Base-by-base conservation (phyloP, 139 green algal species). In the Chlamydomonas incerta region DNA sequence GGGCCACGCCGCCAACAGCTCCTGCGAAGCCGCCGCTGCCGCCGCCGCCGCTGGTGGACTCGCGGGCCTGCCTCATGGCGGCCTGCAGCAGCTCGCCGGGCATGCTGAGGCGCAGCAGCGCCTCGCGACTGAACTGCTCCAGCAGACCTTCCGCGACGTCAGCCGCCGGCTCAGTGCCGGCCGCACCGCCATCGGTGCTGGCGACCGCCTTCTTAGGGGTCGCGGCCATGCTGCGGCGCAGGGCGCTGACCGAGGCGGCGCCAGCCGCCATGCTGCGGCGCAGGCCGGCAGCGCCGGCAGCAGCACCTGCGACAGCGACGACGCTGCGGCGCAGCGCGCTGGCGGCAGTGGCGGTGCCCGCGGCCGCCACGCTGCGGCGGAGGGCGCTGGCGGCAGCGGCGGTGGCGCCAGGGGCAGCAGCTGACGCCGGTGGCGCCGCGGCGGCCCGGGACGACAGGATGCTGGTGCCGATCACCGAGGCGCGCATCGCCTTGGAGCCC, bases 91-190 rank as follows among this genome's bases (percentile, higher is more conserved):
- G 31, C 28, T 87, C 73, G 4, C 60, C n/a, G 9, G 82, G 73
- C 46, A 81, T 82, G 82, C 72, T 82, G 62, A 87, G 60, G n/a
- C 82, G 82, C 46, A 87, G n/a, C 62, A 87, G 82, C 6, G 72
- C 72, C 52, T 79, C 82, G 9, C 71, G 72, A 33, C 62, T 82
- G 62, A 87, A 87, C 82, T 87, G 82, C 41, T 79, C 29, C 68
- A 86, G 69, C 41, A 50, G 41, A 5, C 41, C 41, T 13, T 8
- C 41, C 41, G 41, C 41, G 6, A 50, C 41, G 41, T 50, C 41
- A 50, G 41, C 41, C 5, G 41, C 41, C 8, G 41, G 41, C 41
- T 50, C 41, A 8, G 8, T 8, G 41, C 41, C 41, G 5, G 41
- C 6, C 41, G 41, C 41, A 8, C 41, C 41, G 41, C 41, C 41